Evolutionary conservation across 768 basidiomycete genomes (phyloP), one percentile per base, ranked within the genome.

Genomic region (Amanita phalloides): DNA sequence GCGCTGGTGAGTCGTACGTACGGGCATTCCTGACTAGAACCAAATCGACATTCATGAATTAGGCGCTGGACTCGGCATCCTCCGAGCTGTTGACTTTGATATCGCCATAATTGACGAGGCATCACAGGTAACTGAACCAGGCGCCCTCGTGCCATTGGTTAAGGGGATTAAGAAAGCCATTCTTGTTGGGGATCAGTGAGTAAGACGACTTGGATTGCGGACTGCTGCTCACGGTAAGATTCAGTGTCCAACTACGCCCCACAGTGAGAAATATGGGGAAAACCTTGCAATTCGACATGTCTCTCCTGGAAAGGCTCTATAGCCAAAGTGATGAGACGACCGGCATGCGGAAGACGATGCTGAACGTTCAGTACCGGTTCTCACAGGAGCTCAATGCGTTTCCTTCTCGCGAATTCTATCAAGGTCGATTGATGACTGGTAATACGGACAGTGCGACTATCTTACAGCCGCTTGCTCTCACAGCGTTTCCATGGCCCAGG

Each of bases 111-210:
- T 85, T 38, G 84, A 86, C 58, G 82, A 85, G 56, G 83, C 82
- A 0, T 84, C 82, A 0, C 83, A 84, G 59, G 76, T 85, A 7
- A 84, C 81, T 0, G 84, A 86, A 55, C 78, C 82, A 2, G 74
- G 73, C 46, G 75, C 82, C 0, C 66, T 85, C 33, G 83, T 85
- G 30, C 82, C 84, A 0, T 67, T 86, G 3, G 80, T 83, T 8
- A 85, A 85, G 59, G 82, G 81, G 2, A 74, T 77, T 41, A 62
- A 65, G 45, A 66, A 72, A 45, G 82, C 77, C 0, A 72, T 84
- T 4, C 65, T 86, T 10, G 83, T 85, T 3, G 84, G 84, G 8
- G 82, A 85, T 57, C 83, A 85, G 84, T 86, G 57, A 67, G 80
- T 68, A 42, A 6, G 21, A 14, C 17, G 3, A 46, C 26, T 23